Base-by-base conservation (phyloP, 176 grass and related monocot genomes). In the Urochloa ruziziensis region DNA sequence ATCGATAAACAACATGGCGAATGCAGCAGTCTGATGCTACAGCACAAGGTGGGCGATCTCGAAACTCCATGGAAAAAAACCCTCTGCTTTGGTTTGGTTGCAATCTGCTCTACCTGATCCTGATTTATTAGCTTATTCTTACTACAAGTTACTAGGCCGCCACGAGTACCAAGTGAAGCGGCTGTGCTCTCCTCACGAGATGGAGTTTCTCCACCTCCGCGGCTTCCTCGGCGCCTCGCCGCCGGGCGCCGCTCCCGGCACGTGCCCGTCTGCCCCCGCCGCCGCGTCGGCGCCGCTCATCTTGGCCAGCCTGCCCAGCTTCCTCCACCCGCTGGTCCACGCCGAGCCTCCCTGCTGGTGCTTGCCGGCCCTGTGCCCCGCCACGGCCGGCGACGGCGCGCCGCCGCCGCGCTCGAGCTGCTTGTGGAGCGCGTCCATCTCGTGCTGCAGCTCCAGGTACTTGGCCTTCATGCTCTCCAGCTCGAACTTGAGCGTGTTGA, bases 401-500 rank as follows among this genome's bases (percentile, higher is more conserved):
- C 53, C 29, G 60, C 92, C 62, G 53, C 53, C 29, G 60, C 92
- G 88, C 72, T 91, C 91, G 16, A 96, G 85, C 77, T 92, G 85
- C 80, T 92, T 91, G 78, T 94, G 96, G 11, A 99, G 77, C 78
- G 67, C 74, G 80, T 96, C 96, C 93, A 96, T 96, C 77, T 96
- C 96, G 65, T 87, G 90, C 84, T 99, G 96, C 73, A 99, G 93
- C 83, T 96, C 93, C 57, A 99, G 79, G 58, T 99, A 99, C 96
- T 96, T 99, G 82, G 91, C 87, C 82, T 96, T 99, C 85, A 96
- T 84, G 91, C 91, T 96, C 79, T 99, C 96, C 61, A 99, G 91
- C 87, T 99, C 96, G 82, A 99, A 96, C 87, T 99, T 99, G 62
- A 99, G 93, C 36, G 91, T 99, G 91, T 99, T 96, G 85, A 99